A percentile compares a stretch with the other conserved stretches of the same genome.
Evolutionary conservation across 148 eudicot species (phyloP).

Genomic region (Talinum fruticosum): DNA sequence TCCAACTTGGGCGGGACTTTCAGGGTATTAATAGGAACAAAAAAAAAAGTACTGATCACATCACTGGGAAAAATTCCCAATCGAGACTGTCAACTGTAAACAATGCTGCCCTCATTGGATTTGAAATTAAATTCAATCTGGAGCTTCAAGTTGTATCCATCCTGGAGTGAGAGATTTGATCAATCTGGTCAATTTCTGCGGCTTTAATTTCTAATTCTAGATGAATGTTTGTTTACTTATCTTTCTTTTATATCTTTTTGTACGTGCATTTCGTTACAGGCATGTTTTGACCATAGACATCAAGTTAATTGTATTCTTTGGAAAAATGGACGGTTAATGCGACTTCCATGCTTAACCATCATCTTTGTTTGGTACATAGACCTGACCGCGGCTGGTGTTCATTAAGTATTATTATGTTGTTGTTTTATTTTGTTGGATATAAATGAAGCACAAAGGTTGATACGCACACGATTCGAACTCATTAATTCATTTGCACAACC

Average conservation of each 20-base stretch:
- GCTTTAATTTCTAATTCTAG: constrained; percentile 12
- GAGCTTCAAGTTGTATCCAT: constrained; percentile 18
- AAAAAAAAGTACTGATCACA: too few species aligned
- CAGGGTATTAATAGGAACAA: too few species aligned
- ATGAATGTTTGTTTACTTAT: not conserved
- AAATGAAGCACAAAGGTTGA: too few species aligned
- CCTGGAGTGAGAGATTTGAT: constrained; percentile 6
- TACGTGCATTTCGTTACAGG: constrained; percentile 6
- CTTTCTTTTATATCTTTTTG: constrained; percentile 5
- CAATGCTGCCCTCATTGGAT: too few species aligned
- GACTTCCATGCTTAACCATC: not conserved
- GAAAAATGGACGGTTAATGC: not conserved
- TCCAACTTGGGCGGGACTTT: too few species aligned
- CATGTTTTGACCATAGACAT: constrained; percentile 28
- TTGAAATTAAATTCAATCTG: not conserved
- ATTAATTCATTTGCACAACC: too few species aligned
- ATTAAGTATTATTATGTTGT: too few species aligned
- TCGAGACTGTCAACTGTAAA: too few species aligned
- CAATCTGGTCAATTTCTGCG: constrained; percentile 25
- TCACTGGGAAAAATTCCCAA: too few species aligned
- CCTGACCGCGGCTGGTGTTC: not conserved
- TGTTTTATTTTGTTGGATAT: too few species aligned
- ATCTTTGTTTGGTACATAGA: not conserved
- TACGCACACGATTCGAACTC: too few species aligned
- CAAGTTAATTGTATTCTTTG: not conserved